Evolutionary conservation across 805 yeast species (phyloP), one percentile per base, ranked within the genome.

Genomic region (Pichia cabralensis): DNA sequence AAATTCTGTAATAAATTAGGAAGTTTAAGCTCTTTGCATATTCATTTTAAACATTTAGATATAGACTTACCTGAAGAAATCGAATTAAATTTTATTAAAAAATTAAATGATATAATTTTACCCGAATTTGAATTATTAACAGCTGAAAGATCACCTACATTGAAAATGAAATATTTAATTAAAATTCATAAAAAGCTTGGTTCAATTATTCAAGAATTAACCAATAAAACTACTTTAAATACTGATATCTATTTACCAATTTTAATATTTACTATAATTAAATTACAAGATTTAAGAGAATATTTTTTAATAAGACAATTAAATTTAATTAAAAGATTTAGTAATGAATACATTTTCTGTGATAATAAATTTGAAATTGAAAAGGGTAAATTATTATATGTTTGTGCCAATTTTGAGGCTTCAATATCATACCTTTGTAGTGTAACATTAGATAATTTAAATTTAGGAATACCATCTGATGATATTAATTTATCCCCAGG

Each of bases 351-450:
- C 19, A 40, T 56, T 8, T 57, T 48, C 38, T n/a, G n/a, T n/a
- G 44, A 42, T 13, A 34, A 33, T 17, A 42, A 44, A 10, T 33
- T 38, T 23, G 50, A 52, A 32, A 47, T 46, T n/a, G 60, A 55
- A 29, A 48, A 36, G 17, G 61, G 62, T 5, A 54, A 53, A 30
- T 35, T 59, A 22, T 37, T 58, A 13, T 59, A 59, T 33, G 58
- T 56, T 13, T 40, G 55, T 28, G 58, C 64, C 1, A 59, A 59
- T 33, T 48, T 56, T 33, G 63, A 59, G 39, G 64, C 64, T 5
- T 48, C 60, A 22, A 36, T 59, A 11, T 50, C 60, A 6, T 59
- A 58, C 32, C 33, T 59, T 15, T 44, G 54, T 3, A 54, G 56
- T 29, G 61, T 56, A 5, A 56, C 56, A 0, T 22, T 51, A 8